These are phyloP conservation scores for Lithospermum erythrorhizon DNA, from an alignment of 257 asterid genomes.

Conservation along the genomic window DNA sequence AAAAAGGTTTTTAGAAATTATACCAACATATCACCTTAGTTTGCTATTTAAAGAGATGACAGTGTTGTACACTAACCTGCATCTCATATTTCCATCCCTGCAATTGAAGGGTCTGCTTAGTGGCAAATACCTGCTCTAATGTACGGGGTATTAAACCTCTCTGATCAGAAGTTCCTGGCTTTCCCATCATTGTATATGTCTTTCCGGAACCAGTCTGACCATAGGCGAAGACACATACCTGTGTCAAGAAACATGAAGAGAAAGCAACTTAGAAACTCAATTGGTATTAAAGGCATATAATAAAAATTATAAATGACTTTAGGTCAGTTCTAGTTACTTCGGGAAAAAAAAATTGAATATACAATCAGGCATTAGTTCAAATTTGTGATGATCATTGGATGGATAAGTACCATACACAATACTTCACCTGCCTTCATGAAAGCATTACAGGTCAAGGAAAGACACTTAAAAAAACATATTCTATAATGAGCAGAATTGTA, in stretches of 20 bases:
- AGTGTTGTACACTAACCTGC: slow-evolving; percentile 44
- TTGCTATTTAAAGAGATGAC: slow-evolving; percentile 1
- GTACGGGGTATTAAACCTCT: slow-evolving; percentile 91
- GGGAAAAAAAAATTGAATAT: no score
- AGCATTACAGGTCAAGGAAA: not conserved
- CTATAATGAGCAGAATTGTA: no score
- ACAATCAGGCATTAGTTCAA: no score
- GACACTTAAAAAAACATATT: not conserved
- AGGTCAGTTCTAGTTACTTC: not conserved
- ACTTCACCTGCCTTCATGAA: not conserved
- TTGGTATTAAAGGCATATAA: not conserved
- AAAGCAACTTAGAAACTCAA: not conserved
- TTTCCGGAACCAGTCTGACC: slow-evolving; percentile 99
- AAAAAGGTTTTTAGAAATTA: not conserved
- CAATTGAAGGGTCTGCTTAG: slow-evolving; percentile 63
- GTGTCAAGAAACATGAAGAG: slow-evolving; percentile 11
- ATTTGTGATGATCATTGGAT: no score
- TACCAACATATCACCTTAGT: not conserved
- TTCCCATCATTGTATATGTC: slow-evolving; percentile 99
- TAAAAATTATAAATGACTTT: not conserved
- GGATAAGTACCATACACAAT: no score
- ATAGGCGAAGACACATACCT: slow-evolving; percentile 96
- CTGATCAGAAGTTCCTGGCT: slow-evolving; percentile 48
- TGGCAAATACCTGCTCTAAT: slow-evolving; percentile 81
- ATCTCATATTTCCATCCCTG: slow-evolving; percentile 98